phyloP scores from a whole-genome alignment of 2,329 filamentous ascomycete genomes.

The Talaromyces sp. region DNA sequence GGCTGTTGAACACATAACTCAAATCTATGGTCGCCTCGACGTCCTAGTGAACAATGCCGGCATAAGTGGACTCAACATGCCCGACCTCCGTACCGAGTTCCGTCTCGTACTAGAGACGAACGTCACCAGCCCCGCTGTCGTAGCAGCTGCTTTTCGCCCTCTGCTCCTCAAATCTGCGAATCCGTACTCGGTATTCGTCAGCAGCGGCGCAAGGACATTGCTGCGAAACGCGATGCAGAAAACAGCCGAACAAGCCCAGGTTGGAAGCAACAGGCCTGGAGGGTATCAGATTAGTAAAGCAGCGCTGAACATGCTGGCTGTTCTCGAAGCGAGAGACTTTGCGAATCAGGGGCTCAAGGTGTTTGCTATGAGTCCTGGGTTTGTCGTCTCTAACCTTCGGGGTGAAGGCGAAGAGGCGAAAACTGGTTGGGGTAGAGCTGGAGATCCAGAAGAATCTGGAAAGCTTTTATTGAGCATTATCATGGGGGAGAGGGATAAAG shows the following conservation, averaged over 20 bases:
- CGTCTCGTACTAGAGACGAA: constrained; percentile 10
- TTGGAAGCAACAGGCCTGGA: neutral
- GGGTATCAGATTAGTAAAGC: constrained; percentile 16
- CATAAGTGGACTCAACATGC: neutral
- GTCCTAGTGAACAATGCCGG: constrained; percentile 48
- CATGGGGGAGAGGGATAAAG: constrained; percentile 13
- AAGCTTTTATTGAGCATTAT: constrained; percentile 8
- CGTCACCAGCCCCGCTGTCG: neutral
- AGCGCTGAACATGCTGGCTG: constrained; percentile 16
- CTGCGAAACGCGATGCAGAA: neutral
- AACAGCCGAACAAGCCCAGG: neutral
- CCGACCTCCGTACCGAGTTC: neutral
- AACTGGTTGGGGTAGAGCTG: constrained; percentile 10
- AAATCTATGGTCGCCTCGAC: constrained; percentile 33
- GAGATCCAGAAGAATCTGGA: constrained; percentile 7
- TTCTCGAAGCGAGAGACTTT: constrained; percentile 4
- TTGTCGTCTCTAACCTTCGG: constrained; percentile 16
- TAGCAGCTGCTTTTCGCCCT: constrained; percentile 8
- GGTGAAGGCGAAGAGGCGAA: constrained; percentile 7
- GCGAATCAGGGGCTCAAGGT: constrained; percentile 12
- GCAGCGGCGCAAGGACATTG: constrained; percentile 5
- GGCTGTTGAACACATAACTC: neutral
- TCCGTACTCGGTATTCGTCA: constrained; percentile 12
- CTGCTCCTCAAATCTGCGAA: constrained; percentile 5
- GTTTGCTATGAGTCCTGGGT: constrained; percentile 16